Base-by-base conservation (phyloP, 345 rosid genomes). In the Cochlearia excelsa region DNA sequence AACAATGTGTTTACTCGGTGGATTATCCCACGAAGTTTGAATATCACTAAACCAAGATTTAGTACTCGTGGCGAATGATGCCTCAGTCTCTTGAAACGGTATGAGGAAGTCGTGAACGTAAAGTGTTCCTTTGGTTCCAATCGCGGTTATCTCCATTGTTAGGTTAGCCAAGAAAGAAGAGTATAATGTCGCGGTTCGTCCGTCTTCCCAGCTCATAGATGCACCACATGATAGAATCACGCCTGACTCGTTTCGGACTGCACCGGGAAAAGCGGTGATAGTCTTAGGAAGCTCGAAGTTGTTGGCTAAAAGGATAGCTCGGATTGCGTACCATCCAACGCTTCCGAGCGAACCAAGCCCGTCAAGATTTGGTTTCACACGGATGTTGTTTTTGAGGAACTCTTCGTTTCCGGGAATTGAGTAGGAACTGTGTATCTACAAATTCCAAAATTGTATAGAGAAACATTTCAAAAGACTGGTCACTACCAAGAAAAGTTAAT, bases 281-380 rank as follows among this genome's bases (percentile, higher is more conserved):
- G 78, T 80, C 62, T 77, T 78, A 0, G 95, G 98, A 28, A 88
- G 75, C 49, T 91, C 82, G 27, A 80, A 84, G 70, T 86, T 76
- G 45, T 75, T 77, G 9, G 75, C 88, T 79, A 80, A 86, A 42
- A 92, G 76, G 30, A 74, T 71, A 27, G 90, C 74, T 65, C 93
- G 59, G 54, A 82, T 75, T 9, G 83, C 51, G 59, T 92, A 92
- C 98, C 98, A 92, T 28, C 98, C 96, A 9, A 80, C 81, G 30
- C 88, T 96, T n/a, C 96, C 98, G 1, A 92, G 86, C 29, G 93
- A 81, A 27, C 98, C 98, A 6, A 83, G 96, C 51, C 79, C 80
- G 37, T 92, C 98, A 1, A 92, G 96, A 51, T 83, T 84, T 1
- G 96, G 90, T 71, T 88, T 88, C 42, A 88, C 96, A 35, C 95